Evolutionary conservation across 2,329 filamentous ascomycete species (phyloP).

Genomic region (Didymella sp.): DNA sequence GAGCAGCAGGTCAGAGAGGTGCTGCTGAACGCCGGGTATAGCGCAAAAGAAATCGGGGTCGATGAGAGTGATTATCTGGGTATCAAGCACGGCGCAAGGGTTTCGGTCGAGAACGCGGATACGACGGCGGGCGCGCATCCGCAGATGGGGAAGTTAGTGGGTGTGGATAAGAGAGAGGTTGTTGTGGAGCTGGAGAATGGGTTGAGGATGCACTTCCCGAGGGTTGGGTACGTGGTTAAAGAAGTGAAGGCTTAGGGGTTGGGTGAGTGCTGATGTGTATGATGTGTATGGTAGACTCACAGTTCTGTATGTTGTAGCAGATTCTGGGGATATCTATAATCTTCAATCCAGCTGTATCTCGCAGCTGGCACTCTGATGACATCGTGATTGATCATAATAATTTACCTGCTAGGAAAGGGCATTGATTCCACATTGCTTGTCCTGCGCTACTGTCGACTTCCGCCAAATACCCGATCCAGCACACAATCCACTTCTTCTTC

Average conservation of each 20-base stretch:
- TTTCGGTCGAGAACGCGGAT: constrained; percentile 9
- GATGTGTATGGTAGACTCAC: too few relatives aligned
- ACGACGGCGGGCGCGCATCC: constrained; percentile 12
- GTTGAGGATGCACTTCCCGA: constrained; percentile 12
- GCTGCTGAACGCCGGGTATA: background rate
- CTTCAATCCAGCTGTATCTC: too few relatives aligned
- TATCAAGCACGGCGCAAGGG: background rate
- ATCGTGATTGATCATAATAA: too few relatives aligned
- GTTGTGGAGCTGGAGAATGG: constrained; percentile 13
- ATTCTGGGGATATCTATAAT: too few relatives aligned
- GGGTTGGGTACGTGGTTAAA: constrained; percentile 13
- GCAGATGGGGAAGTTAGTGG: constrained; percentile 14
- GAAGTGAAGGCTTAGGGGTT: background rate
- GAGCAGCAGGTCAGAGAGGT: background rate
- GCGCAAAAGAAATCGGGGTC: constrained; percentile 6
- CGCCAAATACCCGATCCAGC: too few relatives aligned
- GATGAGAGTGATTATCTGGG: constrained; percentile 9
- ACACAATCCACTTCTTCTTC: too few relatives aligned
- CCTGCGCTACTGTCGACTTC: too few relatives aligned
- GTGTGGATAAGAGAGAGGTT: background rate
- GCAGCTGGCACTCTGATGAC: too few relatives aligned
- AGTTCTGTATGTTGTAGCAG: too few relatives aligned
- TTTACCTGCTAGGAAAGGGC: too few relatives aligned
- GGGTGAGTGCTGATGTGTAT: too few relatives aligned
- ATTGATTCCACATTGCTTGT: too few relatives aligned